Percentiles rank a stretch among this genome's conserved stretches.
These are phyloP conservation scores for Boletus barrowsii DNA, from an alignment of 768 basidiomycete genomes.

Conservation along the genomic window DNA sequence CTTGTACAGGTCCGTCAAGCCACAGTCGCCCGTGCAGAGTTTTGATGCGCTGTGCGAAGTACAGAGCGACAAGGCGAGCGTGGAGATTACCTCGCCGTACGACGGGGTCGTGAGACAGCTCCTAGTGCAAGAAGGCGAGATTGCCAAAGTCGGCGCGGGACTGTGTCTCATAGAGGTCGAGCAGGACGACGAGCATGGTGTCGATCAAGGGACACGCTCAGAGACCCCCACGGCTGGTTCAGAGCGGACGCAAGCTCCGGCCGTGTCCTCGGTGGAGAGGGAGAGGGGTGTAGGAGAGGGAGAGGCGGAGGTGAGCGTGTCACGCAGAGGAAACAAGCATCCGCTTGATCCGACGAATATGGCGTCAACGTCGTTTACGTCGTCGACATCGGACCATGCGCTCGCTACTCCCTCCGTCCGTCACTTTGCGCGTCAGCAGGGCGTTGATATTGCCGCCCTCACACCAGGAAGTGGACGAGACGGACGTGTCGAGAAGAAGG, in stretches of 20 bases:
- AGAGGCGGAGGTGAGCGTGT: not conserved
- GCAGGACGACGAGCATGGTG: slow-evolving; percentile 39
- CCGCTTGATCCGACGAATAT: slow-evolving; percentile 61
- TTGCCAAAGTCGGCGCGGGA: slow-evolving; percentile 78
- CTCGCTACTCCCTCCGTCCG: slow-evolving; percentile 78
- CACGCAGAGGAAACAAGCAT: not conserved
- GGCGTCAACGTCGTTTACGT: slow-evolving; percentile 12
- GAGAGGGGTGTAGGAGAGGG: not conserved
- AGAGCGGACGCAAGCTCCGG: slow-evolving; percentile 13
- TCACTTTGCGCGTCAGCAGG: slow-evolving; percentile 66
- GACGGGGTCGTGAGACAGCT: slow-evolving; percentile 73
- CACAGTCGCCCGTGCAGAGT: slow-evolving; percentile 45
- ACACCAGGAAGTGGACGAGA: slow-evolving; percentile 69
- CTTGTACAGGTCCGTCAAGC: slow-evolving; percentile 57
- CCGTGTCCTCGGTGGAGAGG: not conserved
- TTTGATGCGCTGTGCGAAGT: slow-evolving; percentile 83
- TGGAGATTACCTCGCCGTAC: slow-evolving; percentile 86
- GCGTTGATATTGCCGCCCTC: slow-evolving; percentile 55
- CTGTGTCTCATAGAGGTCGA: slow-evolving; percentile 83
- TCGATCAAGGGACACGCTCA: not conserved
- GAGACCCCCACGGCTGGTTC: not conserved
- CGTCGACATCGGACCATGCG: slow-evolving; percentile 32
- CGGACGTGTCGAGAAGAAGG: slow-evolving; percentile 71
- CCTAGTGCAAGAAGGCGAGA: slow-evolving; percentile 74
- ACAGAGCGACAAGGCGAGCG: slow-evolving; percentile 87